Base-by-base conservation (phyloP, 2,329 filamentous ascomycete species). In the Colletotrichum sp. region DNA sequence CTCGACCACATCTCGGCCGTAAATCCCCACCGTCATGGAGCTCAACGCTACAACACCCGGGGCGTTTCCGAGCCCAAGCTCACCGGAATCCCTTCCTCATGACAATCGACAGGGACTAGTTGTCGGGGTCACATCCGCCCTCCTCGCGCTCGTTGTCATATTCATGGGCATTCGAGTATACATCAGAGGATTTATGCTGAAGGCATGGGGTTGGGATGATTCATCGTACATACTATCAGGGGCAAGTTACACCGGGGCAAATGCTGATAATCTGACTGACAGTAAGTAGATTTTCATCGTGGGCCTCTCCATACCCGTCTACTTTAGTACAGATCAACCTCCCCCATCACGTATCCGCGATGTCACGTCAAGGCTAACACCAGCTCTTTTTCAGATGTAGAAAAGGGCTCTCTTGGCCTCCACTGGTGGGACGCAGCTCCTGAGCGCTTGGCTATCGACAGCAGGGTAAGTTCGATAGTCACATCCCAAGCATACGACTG, bases 201-300 rank as follows among this genome's bases (percentile, higher is more conserved):
- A 79, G 28, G 78, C 78, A 49, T 77, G 82, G 60, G 80, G 81
- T 2, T 55, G 77, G 3, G 81, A 83, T 30, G 82, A 82, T 59
- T 78, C 66, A 16, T n/a, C 30, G 21, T 66, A 28, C 18, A 52
- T 66, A 0, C 4, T 49, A 6, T 66, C 64, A 7, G 62, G 34
- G 24, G 62, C 4, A 44, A 65, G 24, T 66, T 3, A 26, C 6
- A 12, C 18, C 18, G 6, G 3, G 18, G 2, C 6, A 10, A 9
- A 15, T 3, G 2, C 15, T n/a, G 3, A 66, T 15, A 2, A 1
- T 24, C 4, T 36, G n/a, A 39, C 60, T 39, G 15, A 64, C 12
- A 4, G 6, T n/a, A 6, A 13, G 2, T 10, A 66, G 39, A 1
- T 32, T 18, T 12, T 66, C 1, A 6, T 52, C 26, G 1, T 44